phyloP scores from a whole-genome alignment of 225 moss, liverwort and hornwort genomes.

The Sphagnum contortum region DNA sequence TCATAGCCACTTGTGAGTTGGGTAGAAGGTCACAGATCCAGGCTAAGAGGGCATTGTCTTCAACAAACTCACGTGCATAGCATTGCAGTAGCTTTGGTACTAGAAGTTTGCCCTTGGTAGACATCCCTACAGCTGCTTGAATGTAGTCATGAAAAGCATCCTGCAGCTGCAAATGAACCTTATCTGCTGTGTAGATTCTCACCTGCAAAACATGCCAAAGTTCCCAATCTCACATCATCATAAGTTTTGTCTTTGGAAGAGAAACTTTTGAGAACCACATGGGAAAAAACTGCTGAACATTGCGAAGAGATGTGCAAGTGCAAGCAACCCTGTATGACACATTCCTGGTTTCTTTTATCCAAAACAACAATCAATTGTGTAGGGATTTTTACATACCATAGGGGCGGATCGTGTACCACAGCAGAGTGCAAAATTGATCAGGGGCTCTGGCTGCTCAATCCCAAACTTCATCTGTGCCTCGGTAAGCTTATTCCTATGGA shows the following conservation, averaged over 20 bases:
- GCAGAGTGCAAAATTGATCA: conserved; percentile 57
- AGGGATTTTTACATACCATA: conserved; percentile 23
- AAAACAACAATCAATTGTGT: not conserved
- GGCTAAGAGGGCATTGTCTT: conserved; percentile 47
- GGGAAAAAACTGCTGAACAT: not conserved
- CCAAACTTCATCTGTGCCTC: conserved; percentile 63
- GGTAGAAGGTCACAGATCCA: conserved; percentile 75
- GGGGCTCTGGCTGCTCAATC: conserved; percentile 48
- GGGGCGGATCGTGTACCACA: conserved; percentile 79
- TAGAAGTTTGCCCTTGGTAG: conserved; percentile 48
- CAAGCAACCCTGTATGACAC: not conserved
- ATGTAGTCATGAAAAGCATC: conserved; percentile 59
- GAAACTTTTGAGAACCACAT: not conserved
- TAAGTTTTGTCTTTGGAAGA: not conserved
- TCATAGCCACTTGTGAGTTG: conserved; percentile 38
- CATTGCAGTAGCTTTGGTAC: conserved; percentile 69
- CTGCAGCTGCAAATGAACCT: conserved; percentile 59
- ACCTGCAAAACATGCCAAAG: conserved; percentile 15
- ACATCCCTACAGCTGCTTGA: conserved; percentile 61
- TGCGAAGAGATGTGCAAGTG: not conserved
- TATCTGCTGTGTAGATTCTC: conserved; percentile 56
- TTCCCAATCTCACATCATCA: too few relatives aligned
- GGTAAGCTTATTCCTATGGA: conserved; percentile 58
- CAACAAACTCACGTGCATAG: conserved; percentile 66
- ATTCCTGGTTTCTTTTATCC: not conserved